phyloP scores from a whole-genome alignment of 2,329 filamentous ascomycete genomes.

The Colletotrichum incanum region DNA sequence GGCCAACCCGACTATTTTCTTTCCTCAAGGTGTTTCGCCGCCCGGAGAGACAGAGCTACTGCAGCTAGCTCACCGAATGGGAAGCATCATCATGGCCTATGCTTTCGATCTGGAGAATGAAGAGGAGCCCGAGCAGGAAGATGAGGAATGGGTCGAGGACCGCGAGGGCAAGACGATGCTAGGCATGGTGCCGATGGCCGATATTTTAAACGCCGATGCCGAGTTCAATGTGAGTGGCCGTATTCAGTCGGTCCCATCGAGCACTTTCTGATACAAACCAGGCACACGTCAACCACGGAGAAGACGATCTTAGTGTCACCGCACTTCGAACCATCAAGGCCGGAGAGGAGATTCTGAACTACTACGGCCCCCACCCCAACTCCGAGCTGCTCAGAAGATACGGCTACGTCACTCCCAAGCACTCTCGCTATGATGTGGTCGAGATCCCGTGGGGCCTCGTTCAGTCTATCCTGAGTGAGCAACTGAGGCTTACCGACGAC shows the following conservation, averaged over 20 bases:
- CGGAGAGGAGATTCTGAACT: constrained; percentile 87
- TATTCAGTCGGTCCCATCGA: fast-evolving
- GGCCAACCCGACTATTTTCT: constrained; percentile 63
- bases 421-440: constrained; percentile 85
- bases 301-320: constrained; percentile 77
- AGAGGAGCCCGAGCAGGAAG: constrained; percentile 72
- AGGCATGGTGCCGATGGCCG: constrained; percentile 92
- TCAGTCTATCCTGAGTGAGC: constrained; percentile 58
- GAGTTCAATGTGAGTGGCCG: constrained; percentile 79
- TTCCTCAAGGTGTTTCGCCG: constrained; percentile 51
- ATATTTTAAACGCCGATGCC: constrained; percentile 90
- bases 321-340: constrained; percentile 77
- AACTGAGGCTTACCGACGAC: constrained; percentile 56
- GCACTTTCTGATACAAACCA: constrained; percentile 45
- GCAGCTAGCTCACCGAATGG: constrained; percentile 81
- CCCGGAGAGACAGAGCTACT: constrained; percentile 63
- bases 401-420: constrained; percentile 87
- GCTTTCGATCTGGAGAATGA: constrained; percentile 83
- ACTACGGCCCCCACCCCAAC: constrained; percentile 88
- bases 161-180: constrained; percentile 73
- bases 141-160: constrained; percentile 77
- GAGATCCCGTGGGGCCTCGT: constrained; percentile 80
- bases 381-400: constrained; percentile 88
- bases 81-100: constrained; percentile 92
- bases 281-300: constrained; percentile 70